Evolutionary conservation across 78 protist genomes (phyloP).

Genomic region (Dictyostelium brefeldianum): DNA sequence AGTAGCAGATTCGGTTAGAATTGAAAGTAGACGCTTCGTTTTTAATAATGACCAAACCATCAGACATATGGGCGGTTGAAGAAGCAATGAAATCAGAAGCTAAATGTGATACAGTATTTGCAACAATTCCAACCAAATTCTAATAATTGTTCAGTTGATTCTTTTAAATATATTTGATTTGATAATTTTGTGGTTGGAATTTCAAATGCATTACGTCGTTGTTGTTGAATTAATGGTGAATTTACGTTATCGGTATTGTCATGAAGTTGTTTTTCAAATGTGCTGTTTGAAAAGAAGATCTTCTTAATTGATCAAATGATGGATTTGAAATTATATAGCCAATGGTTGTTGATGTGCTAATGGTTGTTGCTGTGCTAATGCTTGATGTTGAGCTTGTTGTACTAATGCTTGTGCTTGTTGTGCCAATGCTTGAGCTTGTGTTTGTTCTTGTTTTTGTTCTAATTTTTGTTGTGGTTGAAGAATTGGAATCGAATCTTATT

Average conservation of each 20-base stretch:
- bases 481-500: too few species aligned
- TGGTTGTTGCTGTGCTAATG: too few species aligned
- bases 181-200: conserved; percentile 4
- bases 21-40: too few species aligned
- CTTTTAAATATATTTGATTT: not conserved
- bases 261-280: not conserved
- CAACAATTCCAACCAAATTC: conserved; percentile 51
- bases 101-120: conserved; percentile 65
- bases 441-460: too few species aligned
- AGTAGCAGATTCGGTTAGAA: too few species aligned
- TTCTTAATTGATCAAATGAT: not conserved
- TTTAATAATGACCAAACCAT: too few species aligned
- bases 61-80: conserved; percentile 63
- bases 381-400: too few species aligned
- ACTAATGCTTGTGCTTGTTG: too few species aligned
- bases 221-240: not conserved
- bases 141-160: not conserved
- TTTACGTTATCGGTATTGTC: not conserved
- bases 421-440: too few species aligned
- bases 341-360: too few species aligned
- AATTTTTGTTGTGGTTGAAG: too few species aligned
- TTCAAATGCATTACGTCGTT: not conserved
- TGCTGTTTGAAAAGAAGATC: not conserved
- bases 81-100: conserved; percentile 68
- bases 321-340: not conserved